phyloP scores from a whole-genome alignment of 176 grass and related monocot species.

The Pontederia paniculata region DNA sequence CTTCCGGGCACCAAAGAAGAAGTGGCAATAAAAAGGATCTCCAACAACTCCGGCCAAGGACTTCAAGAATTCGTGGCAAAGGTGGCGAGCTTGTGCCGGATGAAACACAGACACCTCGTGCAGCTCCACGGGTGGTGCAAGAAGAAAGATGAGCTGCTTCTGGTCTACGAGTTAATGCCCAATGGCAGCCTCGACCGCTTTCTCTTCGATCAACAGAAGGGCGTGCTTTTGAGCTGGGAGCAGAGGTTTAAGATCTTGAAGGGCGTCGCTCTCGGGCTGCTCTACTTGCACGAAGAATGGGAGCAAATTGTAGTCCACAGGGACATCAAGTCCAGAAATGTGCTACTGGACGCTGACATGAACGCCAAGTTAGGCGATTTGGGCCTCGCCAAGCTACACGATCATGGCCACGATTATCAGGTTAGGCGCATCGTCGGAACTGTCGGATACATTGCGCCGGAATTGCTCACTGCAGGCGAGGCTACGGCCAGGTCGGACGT shows the following conservation, averaged over 20 bases:
- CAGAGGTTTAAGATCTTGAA: conserved; percentile 7
- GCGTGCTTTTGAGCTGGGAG: neutral
- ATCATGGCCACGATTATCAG: conserved; percentile 2
- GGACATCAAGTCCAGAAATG: conserved; percentile 10
- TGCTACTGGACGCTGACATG: conserved; percentile 8
- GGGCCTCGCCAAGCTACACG: conserved; percentile 1
- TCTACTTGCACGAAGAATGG: conserved; percentile 6
- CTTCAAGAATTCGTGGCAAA: conserved; percentile 2
- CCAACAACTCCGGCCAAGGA: neutral
- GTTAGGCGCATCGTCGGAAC: neutral
- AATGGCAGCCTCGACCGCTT: conserved; percentile 8
- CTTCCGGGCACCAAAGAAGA: neutral
- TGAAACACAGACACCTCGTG: conserved; percentile 3
- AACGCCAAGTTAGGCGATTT: conserved; percentile 2
- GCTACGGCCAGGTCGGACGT: neutral
- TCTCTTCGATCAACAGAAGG: neutral
- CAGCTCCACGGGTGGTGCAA: conserved; percentile 12
- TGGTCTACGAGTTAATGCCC: conserved; percentile 6
- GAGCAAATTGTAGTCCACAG: conserved; percentile 7
- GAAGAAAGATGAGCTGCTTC: neutral
- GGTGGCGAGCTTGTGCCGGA: neutral
- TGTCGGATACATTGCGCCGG: conserved; percentile 3
- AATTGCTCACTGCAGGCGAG: neutral
- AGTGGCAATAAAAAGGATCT: conserved; percentile 12
- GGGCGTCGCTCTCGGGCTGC: neutral